Evolutionary conservation across 2,329 filamentous ascomycete genomes (phyloP), one percentile per base, ranked within the genome.

Genomic region (Eurotiales sp.): DNA sequence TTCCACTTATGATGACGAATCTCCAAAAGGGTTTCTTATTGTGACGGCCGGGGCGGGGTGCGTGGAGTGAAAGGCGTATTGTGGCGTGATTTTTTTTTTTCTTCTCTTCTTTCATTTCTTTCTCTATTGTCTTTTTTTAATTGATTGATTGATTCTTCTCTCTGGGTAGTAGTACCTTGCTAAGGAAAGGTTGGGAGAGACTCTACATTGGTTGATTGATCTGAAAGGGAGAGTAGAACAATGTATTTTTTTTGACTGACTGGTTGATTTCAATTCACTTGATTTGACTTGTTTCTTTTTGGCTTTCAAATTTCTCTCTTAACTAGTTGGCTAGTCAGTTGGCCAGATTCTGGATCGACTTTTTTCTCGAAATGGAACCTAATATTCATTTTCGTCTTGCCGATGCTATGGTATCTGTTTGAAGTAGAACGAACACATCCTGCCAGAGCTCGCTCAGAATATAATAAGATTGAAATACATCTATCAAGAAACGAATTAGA

Each of bases 321-420:
- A 37, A 8, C 15, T 37, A 37, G 34, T 27, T 25, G 19, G 30
- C 39, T n/a, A n/a, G n/a, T n/a, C n/a, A n/a, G n/a, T n/a, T n/a
- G n/a, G n/a, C n/a, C n/a, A n/a, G n/a, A n/a, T 45, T 34, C 21
- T 21, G 27, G 41, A 30, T 27, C 23, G 22, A 44, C 29, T 21
- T 19, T 27, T 45, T 32, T 22, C 27, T 14, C 21, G 25, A 45
- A 22, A 32, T 22, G 25, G 11, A 21, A 15, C 34, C 17, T 37
- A 36, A 36, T 36, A 15, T 8, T 17, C 17, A 21, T 3, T 8
- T 43, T 22, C 27, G 19, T 15, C 27, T 14, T 27, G 12, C 19
- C 14, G 8, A 39, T 15, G 5, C n/a, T 39, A 6, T 46, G 50
- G 37, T 32, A 50, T 27, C 48, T 53, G 57, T 55, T 59, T 61